Conservation (phyloP, 352 stramenopile genomes). For the Phytophthora crassamura region DNA sequence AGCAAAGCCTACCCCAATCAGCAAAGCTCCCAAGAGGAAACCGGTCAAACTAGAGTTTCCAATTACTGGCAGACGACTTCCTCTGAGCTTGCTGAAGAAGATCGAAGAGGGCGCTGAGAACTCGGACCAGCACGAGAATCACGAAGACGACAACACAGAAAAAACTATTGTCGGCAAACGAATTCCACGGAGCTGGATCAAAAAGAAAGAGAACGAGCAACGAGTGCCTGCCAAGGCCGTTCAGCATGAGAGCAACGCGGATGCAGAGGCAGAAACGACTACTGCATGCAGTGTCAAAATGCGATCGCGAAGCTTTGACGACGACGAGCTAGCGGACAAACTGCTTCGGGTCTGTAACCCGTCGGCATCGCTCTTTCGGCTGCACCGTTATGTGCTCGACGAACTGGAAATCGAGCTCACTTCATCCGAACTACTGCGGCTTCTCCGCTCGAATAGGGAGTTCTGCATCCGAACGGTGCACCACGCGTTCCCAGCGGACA, state of each 20-base stretch:
- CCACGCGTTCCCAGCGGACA: conserved; percentile 31
- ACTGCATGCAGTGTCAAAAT: background rate
- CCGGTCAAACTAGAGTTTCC: no score
- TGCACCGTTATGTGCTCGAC: conserved; percentile 67
- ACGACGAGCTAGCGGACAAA: conserved; percentile 37
- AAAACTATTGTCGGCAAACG: background rate
- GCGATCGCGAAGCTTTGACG: conserved; percentile 33
- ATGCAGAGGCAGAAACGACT: background rate
- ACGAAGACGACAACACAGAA: conserved; percentile 8
- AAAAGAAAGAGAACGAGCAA: background rate
- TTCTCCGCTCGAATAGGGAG: conserved; percentile 43
- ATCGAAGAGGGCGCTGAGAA: no score
- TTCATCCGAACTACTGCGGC: conserved; percentile 45
- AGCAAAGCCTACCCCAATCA: background rate
- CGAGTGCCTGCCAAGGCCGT: no score
- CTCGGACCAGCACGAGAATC: background rate
- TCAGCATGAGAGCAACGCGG: background rate
- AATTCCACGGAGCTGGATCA: background rate
- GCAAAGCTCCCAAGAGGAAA: background rate
- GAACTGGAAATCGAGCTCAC: conserved; percentile 50
- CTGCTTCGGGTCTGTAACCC: conserved; percentile 53
- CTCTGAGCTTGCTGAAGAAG: conserved; percentile 3
- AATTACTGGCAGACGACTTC: background rate
- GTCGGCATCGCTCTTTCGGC: conserved; percentile 62
- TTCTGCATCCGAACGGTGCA: conserved; percentile 56